A percentile compares a stretch with the other conserved stretches of the same genome.
Conservation (phyloP, 192 early-diverging fungal genomes). For the Coemansia aciculifera region DNA sequence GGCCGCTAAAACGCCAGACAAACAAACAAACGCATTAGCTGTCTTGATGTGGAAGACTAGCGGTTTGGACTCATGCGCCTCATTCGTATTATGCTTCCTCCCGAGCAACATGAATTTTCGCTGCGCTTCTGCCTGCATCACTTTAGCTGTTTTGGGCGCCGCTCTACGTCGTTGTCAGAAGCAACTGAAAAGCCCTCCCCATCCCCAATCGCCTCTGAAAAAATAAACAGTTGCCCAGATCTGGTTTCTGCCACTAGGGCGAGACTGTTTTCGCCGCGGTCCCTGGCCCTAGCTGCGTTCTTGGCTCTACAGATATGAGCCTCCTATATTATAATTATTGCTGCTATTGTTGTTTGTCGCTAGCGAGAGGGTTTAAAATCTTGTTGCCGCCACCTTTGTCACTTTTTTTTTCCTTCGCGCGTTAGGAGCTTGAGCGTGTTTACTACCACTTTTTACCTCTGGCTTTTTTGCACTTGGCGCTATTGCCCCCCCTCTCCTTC, state of each 20-base stretch:
- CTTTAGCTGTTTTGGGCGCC: not conserved
- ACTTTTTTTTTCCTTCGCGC: not conserved
- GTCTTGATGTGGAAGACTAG: conserved; percentile 1
- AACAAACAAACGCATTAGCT: conserved; percentile 8
- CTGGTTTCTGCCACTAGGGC: not conserved
- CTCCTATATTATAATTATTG: not conserved
- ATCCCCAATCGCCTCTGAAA: not conserved
- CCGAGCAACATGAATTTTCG: not conserved
- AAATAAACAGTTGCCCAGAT: not conserved
- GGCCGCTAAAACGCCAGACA: conserved; percentile 4
- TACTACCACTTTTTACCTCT: not conserved
- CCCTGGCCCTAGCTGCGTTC: not conserved
- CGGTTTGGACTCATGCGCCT: conserved; percentile 6
- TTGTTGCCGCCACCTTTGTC: not conserved
- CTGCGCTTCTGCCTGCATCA: not conserved
- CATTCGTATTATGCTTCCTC: conserved; percentile 9
- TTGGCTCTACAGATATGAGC: not conserved
- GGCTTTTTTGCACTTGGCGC: not conserved
- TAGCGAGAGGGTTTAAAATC: not conserved
- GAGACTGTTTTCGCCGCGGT: not conserved
- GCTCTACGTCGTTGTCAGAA: not conserved
- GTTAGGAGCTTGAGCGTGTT: not conserved
- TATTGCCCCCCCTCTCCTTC: not conserved
- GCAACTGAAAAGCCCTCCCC: not conserved
- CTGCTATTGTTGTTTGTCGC: not conserved